Conservation (phyloP, 139 green algal species). For the Deuterostichococcus epilithicus region DNA sequence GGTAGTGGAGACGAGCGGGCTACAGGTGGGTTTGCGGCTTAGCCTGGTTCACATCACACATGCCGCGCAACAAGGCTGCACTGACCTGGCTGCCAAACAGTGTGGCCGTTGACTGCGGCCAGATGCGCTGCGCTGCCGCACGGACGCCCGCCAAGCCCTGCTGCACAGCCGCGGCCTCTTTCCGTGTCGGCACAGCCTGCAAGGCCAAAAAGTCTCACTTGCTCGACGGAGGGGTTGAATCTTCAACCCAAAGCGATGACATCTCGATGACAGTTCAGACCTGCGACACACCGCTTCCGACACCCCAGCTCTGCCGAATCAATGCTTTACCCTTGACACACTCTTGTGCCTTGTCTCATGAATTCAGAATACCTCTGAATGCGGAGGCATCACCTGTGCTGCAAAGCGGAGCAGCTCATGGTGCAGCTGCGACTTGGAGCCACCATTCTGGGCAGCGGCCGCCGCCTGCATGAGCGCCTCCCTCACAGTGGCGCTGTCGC, state of each 20-base stretch:
- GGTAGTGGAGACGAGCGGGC: no score
- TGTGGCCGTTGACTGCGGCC: constrained; percentile 42
- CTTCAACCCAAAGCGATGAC: neutral
- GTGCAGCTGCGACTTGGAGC: constrained; percentile 33
- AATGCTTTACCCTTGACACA: neutral
- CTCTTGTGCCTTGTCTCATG: neutral
- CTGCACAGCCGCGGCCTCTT: constrained; percentile 31
- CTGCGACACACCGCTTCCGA: no score
- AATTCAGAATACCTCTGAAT: neutral
- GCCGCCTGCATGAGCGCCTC: no score
- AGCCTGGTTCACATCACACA: no score
- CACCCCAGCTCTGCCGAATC: no score
- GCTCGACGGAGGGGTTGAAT: neutral
- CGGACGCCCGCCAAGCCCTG: constrained; percentile 34
- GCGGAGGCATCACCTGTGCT: constrained; percentile 18
- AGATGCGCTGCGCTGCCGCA: constrained; percentile 30
- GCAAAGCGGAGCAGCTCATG: constrained; percentile 53
- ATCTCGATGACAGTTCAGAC: no score
- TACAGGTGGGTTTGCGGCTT: no score
- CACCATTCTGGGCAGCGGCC: no score
- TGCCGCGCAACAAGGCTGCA: neutral
- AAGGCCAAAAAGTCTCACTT: neutral
- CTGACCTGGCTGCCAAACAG: constrained; percentile 72
- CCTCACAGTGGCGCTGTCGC: no score
- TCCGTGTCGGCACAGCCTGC: neutral